Evolutionary conservation across 2,329 filamentous ascomycete species (phyloP).

Genomic region (Xylaria polymorpha): DNA sequence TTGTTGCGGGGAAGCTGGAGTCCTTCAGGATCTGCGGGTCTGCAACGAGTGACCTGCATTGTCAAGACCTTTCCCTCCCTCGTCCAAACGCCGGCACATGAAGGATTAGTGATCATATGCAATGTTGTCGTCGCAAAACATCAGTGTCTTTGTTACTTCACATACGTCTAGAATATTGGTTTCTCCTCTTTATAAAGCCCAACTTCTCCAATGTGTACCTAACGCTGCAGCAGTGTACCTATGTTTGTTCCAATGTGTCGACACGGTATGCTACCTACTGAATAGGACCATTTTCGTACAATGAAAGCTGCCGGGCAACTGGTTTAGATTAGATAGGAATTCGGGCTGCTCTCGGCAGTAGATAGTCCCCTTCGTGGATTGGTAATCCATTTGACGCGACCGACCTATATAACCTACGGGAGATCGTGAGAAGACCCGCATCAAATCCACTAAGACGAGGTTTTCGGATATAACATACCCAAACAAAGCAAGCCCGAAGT

Average conservation of each 20-base stretch:
- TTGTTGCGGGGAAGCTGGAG: slow-evolving; percentile 37
- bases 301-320: background rate
- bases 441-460: slow-evolving; percentile 23
- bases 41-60: background rate
- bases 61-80: background rate
- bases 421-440: slow-evolving; percentile 33
- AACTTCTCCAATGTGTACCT: background rate
- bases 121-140: background rate
- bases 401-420: slow-evolving; percentile 3
- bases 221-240: background rate
- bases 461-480: slow-evolving; percentile 33
- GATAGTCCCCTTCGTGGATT: slow-evolving; percentile 25
- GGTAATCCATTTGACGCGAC: slow-evolving; percentile 31
- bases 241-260: background rate
- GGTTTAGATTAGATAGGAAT: background rate
- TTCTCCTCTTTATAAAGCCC: background rate
- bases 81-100: background rate
- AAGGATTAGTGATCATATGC: slow-evolving; percentile 3
- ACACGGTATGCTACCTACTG: background rate
- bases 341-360: background rate
- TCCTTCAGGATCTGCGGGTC: background rate
- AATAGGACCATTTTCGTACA: background rate
- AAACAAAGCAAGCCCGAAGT: slow-evolving; percentile 25
- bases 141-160: background rate
- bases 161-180: background rate